Base-by-base conservation (phyloP, 495 filamentous ascomycete genomes). In the Chaetomidium leptoderma region DNA sequence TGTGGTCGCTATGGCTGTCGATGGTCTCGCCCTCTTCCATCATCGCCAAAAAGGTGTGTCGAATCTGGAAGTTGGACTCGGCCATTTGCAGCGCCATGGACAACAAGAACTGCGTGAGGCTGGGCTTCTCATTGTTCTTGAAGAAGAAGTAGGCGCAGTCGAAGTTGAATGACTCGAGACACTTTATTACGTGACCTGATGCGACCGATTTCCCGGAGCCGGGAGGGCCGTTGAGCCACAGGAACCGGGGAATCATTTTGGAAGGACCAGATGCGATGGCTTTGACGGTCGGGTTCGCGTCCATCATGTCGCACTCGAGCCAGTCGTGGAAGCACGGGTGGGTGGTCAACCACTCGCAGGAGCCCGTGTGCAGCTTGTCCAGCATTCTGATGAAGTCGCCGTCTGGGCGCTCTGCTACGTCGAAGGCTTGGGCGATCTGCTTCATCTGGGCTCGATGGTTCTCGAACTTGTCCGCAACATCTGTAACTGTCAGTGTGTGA, bases 1-100 rank as follows among this genome's bases (percentile, higher is more conserved):
- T n/a, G 24, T 69, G 60, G 46, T 69, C 63, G 23, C 55, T 50
- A 19, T 51, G 47, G 42, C 54, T 53, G 52, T 50, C 58, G 26
- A 63, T 39, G 11, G 21, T 32, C 21, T 57, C 49, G 19, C 55
- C 61, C 17, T 59, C 47, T 8, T 62, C 59, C 21, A 59, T 52
- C 61, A 69, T 64, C n/a, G 37, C 36, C 10, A 66, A 24, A 30
- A 66, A 47, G 10, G 56, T 40, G 17, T 61, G 55, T 0, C 64
- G 66, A 6, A 69, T 53, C 6, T 65, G 44, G 29, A 60, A 57
- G 46, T 58, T 69, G 0, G 55, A 33, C 48, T 60, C 44, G 0
- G 68, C 68, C 63, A 69, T 69, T 23, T 70, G 68, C n/a, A 56
- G 56, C 0, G 66, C 63, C 19, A 70, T 46, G 0, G 63, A 68